A percentile compares a stretch with the other conserved stretches of the same genome.
Conservation (phyloP, 176 grass and related monocot genomes). For the Phyllostachys edulis region DNA sequence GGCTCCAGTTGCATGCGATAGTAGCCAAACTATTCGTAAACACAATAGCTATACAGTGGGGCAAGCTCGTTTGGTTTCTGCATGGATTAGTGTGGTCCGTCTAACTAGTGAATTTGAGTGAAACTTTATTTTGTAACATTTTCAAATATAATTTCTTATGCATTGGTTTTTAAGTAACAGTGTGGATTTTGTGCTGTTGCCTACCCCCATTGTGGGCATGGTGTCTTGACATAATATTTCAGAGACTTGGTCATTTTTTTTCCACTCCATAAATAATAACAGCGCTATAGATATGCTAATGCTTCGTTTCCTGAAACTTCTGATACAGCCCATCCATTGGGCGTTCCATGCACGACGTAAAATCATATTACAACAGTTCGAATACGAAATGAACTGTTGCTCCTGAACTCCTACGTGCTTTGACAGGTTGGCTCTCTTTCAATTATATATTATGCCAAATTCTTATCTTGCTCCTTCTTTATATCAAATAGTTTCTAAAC, state of each 20-base stretch:
- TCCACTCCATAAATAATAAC: not conserved
- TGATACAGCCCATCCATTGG: not conserved
- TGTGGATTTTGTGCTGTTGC: not conserved
- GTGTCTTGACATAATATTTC: not conserved
- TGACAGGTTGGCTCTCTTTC: not conserved
- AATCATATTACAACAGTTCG: not conserved
- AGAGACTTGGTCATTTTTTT: not conserved
- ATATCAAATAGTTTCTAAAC: not conserved
- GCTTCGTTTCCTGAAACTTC: not conserved
- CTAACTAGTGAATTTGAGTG: not conserved
- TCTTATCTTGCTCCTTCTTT: conserved; percentile 7
- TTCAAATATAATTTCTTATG: not conserved
- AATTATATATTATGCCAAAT: not conserved
- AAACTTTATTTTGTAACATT: not conserved
- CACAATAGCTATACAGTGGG: not conserved
- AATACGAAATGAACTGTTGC: not conserved
- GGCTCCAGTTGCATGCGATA: not conserved
- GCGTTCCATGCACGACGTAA: not conserved
- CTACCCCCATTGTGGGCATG: not conserved
- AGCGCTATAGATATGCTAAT: not conserved
- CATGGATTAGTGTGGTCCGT: not conserved
- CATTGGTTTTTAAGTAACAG: not conserved
- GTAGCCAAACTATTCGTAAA: not conserved
- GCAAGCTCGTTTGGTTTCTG: not conserved
- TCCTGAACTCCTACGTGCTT: not conserved